Conservation (phyloP, 2,329 filamentous ascomycete genomes). For the Fusarium subglutinans region DNA sequence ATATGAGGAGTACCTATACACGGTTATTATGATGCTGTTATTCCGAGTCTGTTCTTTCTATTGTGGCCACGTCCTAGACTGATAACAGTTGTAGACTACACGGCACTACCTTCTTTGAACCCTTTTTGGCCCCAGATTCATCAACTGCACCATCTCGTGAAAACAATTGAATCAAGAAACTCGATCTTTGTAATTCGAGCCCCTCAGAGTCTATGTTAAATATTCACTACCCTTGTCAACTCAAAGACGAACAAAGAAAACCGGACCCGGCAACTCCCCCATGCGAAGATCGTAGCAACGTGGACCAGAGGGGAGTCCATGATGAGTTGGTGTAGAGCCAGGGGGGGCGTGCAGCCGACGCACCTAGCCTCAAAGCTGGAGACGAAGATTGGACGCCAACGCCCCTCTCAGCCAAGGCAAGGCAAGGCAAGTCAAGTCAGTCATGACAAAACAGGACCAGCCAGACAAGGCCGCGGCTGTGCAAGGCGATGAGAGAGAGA, state of each 20-base stretch:
- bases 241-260: constrained; percentile 30
- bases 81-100: not conserved
- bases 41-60: not conserved
- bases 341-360: constrained; percentile 26
- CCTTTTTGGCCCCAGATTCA: not conserved
- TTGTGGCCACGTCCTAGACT: constrained; percentile 5
- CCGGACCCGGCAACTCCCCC: constrained; percentile 40
- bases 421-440: constrained; percentile 5
- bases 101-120: not conserved
- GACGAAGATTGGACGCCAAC: constrained; percentile 34
- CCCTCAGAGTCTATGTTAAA: constrained; percentile 5
- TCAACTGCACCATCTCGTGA: not conserved
- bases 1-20: not conserved
- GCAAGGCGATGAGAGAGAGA: constrained; percentile 27
- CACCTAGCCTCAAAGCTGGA: constrained; percentile 20
- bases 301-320: constrained; percentile 30
- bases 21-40: not conserved
- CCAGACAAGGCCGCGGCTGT: constrained; percentile 34
- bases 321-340: constrained; percentile 27
- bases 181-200: not conserved
- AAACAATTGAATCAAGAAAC: not conserved
- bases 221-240: constrained; percentile 16
- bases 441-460: constrained; percentile 2
- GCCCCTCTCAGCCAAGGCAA: constrained; percentile 26
- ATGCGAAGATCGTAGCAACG: constrained; percentile 43